Conservation (phyloP, 2,329 filamentous ascomycete species). For the Colletotrichum camelliae region DNA sequence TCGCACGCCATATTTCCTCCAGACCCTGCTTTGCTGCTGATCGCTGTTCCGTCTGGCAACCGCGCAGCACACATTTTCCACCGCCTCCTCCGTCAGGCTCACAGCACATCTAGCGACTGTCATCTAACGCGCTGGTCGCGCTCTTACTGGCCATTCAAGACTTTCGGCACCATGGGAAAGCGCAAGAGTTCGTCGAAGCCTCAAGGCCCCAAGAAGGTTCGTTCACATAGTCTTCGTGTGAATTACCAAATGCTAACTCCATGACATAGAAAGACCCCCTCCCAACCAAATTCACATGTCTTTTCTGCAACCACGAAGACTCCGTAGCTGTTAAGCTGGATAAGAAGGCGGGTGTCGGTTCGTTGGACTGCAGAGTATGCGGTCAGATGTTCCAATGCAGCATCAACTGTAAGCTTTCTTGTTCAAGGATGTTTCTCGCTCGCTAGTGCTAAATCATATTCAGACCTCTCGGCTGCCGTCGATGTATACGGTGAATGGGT, state of each 20-base stretch:
- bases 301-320: constrained; percentile 98
- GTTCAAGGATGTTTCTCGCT: neutral
- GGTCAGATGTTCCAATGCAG: constrained; percentile 91
- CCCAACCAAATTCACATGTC: constrained; percentile 87
- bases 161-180: constrained; percentile 71
- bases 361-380: constrained; percentile 89
- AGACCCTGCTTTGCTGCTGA: neutral
- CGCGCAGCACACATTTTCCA: neutral
- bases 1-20: neutral
- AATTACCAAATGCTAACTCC: neutral
- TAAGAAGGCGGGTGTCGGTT: constrained; percentile 87
- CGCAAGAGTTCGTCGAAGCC: constrained; percentile 88
- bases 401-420: constrained; percentile 77
- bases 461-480: constrained; percentile 87
- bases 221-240: constrained; percentile 9
- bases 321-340: constrained; percentile 91
- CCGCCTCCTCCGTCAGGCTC: neutral
- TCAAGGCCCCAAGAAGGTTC: constrained; percentile 81
- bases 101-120: neutral
- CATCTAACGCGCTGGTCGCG: neutral
- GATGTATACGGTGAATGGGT: constrained; percentile 99
- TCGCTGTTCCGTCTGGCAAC: neutral
- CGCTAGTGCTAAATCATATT: constrained; percentile 21
- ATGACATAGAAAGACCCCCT: constrained; percentile 68
- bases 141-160: neutral